Percentiles rank a stretch among this genome's conserved stretches.
Evolutionary conservation across 768 basidiomycete genomes (phyloP).

Genomic region (Phaeotremella skinneri): DNA sequence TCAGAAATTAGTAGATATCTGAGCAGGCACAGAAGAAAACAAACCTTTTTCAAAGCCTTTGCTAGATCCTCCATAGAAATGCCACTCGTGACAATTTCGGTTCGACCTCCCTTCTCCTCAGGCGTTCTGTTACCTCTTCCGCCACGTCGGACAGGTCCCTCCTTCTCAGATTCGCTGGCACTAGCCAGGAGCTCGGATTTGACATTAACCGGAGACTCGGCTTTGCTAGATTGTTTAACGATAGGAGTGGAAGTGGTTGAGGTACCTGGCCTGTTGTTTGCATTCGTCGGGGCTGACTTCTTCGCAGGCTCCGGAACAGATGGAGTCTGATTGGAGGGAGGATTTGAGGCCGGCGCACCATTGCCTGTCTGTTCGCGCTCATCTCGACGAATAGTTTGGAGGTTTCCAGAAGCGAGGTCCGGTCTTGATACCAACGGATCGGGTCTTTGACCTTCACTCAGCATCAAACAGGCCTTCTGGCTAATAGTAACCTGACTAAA

Average conservation of each 20-base stretch:
- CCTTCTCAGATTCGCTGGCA: neutral
- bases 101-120: neutral
- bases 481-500: constrained; percentile 26
- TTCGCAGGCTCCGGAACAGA: neutral
- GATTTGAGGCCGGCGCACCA: no score
- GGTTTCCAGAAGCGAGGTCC: no score
- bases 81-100: neutral
- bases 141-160: neutral
- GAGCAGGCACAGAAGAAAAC: no score
- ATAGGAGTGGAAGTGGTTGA: constrained; percentile 2
- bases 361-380: no score
- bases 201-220: constrained; percentile 14
- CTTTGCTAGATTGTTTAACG: constrained; percentile 15
- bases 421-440: no score
- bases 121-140: neutral
- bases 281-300: neutral
- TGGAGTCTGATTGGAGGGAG: neutral
- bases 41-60: constrained; percentile 34
- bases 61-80: constrained; percentile 15
- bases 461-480: neutral
- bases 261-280: neutral
- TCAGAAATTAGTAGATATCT: no score
- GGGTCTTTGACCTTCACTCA: neutral
- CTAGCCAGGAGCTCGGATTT: constrained; percentile 17
- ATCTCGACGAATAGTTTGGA: no score